These are phyloP conservation scores for Orychophragmus violaceus DNA, from an alignment of 345 rosid genomes.

Conservation along the genomic window DNA sequence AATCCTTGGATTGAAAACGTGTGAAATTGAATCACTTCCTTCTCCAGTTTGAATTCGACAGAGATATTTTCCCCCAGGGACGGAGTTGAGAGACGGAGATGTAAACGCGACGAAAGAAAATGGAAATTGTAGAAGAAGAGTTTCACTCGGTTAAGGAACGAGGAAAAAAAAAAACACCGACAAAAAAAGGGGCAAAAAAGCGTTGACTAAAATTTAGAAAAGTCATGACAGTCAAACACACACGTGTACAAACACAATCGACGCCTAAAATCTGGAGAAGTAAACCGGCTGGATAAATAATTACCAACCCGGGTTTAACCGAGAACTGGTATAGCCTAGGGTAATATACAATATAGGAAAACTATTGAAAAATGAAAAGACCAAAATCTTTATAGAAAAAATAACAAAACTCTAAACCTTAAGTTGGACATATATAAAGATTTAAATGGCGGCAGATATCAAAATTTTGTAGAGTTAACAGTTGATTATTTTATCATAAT, in stretches of 20 bases:
- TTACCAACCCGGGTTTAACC: not conserved
- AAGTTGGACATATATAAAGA: no score
- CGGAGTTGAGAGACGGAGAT: not conserved
- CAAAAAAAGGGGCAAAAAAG: not conserved
- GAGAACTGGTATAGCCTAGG: not conserved
- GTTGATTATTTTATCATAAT: no score
- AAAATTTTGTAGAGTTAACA: no score
- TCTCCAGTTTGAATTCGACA: not conserved
- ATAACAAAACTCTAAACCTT: no score
- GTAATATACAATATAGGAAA: no score
- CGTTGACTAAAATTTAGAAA: not conserved
- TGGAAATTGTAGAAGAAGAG: slow-evolving; percentile 1
- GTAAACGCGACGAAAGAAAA: not conserved
- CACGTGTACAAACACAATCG: not conserved
- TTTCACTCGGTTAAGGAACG: slow-evolving; percentile 8
- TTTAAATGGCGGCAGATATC: no score
- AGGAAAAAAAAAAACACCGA: not conserved
- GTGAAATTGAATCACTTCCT: not conserved
- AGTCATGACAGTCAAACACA: not conserved
- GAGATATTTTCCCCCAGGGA: no score
- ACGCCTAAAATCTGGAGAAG: not conserved
- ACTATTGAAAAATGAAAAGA: no score
- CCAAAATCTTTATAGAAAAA: no score
- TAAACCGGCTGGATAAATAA: not conserved
- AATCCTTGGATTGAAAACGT: not conserved